Base-by-base conservation (phyloP, 83 land plant genomes). In the Picea mariana region DNA sequence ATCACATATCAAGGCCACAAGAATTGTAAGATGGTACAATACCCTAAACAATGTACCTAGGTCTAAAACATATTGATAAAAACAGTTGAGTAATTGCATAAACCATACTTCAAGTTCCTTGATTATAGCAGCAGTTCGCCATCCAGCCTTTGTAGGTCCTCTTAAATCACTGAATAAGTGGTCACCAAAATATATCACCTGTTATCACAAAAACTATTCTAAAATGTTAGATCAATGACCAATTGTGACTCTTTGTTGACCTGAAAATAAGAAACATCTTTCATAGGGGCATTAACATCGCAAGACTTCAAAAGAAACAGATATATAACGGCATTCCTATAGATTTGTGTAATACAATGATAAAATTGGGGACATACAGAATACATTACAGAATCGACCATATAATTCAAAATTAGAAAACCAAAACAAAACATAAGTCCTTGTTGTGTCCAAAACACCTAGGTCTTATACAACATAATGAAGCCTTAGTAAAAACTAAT, bases 131-230 rank as follows among this genome's bases (percentile, higher is more conserved):
- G 96, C 99, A 73, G 99, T 98, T 62, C 95, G 93, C 99, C 99
- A 98, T 66, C 99, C 99, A 82, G 99, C 99, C 52, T 94, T 98
- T 83, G 98, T 88, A 81, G 99, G 98, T 34, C 99, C 99, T 87
- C 98, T 92, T 58, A 94, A 84, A 77, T 98, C 99, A 82, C 98
- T 98, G 78, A 91, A 94, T 79, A 98, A 86, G 77, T 98, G 99
- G 81, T 98, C 99, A 79, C 99, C 99, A 87, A 95, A 98, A 87
- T 97, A 97, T 64, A 97, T 86, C 59, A 97, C 99, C 98, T 97
- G 44, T 58, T 23, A 72, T 17, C 72, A 11, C 68, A 75, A 77
- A 77, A 17, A 78, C 78, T n/a, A 61, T 81, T 7, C 18, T 23
- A 34, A 16, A 23, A 26, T 26, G 27, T 59, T 9, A 82, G 44